Base-by-base conservation (phyloP, 106 monocot species). In the Hemerocallis citrina region DNA sequence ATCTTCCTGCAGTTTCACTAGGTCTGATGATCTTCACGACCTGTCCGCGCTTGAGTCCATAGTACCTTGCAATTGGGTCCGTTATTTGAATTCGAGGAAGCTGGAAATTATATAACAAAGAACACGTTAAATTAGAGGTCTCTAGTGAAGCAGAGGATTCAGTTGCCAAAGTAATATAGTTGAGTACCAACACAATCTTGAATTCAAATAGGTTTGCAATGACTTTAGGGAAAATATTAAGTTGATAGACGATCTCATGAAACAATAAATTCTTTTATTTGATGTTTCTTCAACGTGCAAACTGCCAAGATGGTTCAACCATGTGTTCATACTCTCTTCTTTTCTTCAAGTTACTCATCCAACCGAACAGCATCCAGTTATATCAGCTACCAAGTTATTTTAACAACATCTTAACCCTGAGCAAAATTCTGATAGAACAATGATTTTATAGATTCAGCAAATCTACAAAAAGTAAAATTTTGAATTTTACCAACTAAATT, bases 1-100 rank as follows among this genome's bases (percentile, higher is more conserved):
- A 86, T 82, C 86, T 78, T 49, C 82, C 86, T 2, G 86, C 86
- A 57, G 86, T 86, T 57, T 86, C 86, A 42, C 86, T 86, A 44
- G 86, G 82, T 4, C 86, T 63, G 52, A 86, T 86, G 62, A 86
- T 86, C 78, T 86, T 86, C 35, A 86, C 86, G 39, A 86, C 86
- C 50, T 82, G 78, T 7, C 81, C 81, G 4, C 86, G 77, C 61
- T 75, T 86, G 17, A 86, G 77, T 22, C 81, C 86, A 25, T 82
- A 86, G 61, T 86, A 86, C 49, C 86, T 77, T 55, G 86, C 82
- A 59, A 86, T 65, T n/a, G 86, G 82, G 41, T 86, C 86, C 6
- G 74, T 82, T 4, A 86, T 61, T 65, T 86, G 86, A 68, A 86
- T 86, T 33, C 86, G 67, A 5, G 86, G 86, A 46, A 86, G 75